Conservation (phyloP, 306 rosid genomes). For the Trifolium subterraneum region DNA sequence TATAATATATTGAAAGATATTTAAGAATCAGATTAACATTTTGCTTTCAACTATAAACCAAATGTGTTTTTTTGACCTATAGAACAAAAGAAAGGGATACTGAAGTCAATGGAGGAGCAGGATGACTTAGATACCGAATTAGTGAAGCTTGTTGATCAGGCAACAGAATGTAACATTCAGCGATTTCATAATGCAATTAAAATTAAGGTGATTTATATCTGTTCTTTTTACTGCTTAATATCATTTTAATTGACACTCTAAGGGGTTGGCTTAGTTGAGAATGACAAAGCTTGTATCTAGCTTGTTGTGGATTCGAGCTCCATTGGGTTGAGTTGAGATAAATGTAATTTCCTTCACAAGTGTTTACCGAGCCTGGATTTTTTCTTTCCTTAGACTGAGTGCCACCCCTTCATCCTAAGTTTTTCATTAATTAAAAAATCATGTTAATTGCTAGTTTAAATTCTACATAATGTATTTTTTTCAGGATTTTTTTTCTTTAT, state of each 20-base stretch:
- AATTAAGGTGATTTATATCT: conserved; percentile 66
- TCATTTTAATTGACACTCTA: neutral
- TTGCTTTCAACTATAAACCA: conserved; percentile 13
- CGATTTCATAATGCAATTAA: conserved; percentile 63
- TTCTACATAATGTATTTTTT: conserved; percentile 2
- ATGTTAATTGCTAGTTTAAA: conserved; percentile 23
- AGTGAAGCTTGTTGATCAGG: conserved; percentile 71
- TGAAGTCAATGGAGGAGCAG: conserved; percentile 59
- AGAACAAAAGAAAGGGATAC: conserved; percentile 67
- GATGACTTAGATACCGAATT: conserved; percentile 65
- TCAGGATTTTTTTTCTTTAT: neutral
- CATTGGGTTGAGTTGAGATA: neutral
- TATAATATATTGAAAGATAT: conserved; percentile 33
- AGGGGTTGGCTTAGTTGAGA: neutral
- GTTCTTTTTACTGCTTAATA: conserved; percentile 16
- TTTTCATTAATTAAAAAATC: neutral
- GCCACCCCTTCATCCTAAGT: neutral
- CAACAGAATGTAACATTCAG: conserved; percentile 54
- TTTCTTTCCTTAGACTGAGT: neutral
- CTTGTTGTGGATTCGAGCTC: neutral
- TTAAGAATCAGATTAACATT: conserved; percentile 3
- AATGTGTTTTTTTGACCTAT: conserved; percentile 43
- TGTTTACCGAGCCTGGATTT: neutral
- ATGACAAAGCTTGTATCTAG: neutral
- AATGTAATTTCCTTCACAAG: neutral